These are phyloP conservation scores for Cynanchum wilfordii DNA, from an alignment of 257 asterid species.

Conservation along the genomic window DNA sequence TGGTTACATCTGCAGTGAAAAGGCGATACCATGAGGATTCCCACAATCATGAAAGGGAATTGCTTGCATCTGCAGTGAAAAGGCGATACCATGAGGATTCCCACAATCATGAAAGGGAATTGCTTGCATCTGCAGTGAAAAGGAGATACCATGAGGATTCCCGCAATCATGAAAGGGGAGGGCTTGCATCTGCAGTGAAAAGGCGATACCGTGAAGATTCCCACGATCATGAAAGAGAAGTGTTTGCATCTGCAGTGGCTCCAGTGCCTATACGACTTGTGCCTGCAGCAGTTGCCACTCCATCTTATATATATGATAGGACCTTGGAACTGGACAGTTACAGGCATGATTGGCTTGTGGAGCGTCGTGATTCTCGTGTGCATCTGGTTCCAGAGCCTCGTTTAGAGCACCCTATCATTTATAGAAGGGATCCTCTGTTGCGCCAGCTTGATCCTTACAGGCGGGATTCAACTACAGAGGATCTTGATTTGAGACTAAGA, in stretches of 20 bases:
- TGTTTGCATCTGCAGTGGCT: conserved; percentile 23
- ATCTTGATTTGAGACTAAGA: conserved; percentile 18
- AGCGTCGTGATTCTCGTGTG: conserved; percentile 28
- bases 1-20: neutral
- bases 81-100: neutral
- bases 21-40: neutral
- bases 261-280: conserved; percentile 19
- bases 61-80: conserved; percentile 22
- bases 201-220: neutral
- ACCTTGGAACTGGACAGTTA: conserved; percentile 33
- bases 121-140: too few relatives aligned
- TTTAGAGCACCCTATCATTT: conserved; percentile 19
- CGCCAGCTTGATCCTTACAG: conserved; percentile 16
- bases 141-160: too few relatives aligned
- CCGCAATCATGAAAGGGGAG: conserved; percentile 16
- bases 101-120: neutral
- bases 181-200: conserved; percentile 5
- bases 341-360: conserved; percentile 22
- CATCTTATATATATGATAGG: conserved; percentile 43
- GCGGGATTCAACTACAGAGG: conserved; percentile 15
- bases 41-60: neutral
- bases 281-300: conserved; percentile 26
- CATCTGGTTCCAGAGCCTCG: conserved; percentile 20
- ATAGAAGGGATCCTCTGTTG: conserved; percentile 16
- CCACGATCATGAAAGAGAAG: neutral